These are phyloP conservation scores for Malassezia sp. DNA, from an alignment of 1,284 basidiomycete species.

Conservation along the genomic window DNA sequence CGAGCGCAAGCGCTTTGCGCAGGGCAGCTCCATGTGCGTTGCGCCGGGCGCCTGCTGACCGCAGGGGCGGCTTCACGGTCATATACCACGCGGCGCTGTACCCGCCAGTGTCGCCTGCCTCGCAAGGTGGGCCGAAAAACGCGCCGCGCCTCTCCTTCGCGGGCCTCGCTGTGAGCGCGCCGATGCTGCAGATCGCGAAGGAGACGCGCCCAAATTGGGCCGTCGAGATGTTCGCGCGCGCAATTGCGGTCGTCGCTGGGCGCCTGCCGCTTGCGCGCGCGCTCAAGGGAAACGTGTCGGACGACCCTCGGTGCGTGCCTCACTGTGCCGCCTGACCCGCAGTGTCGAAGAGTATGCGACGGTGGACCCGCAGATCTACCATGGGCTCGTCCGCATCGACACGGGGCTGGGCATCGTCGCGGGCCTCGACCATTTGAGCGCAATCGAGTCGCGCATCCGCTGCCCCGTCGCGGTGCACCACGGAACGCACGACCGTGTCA, in stretches of 20 bases:
- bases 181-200: constrained; percentile 49
- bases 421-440: constrained; percentile 47
- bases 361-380: constrained; percentile 49
- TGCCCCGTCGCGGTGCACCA: constrained; percentile 50
- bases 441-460: constrained; percentile 42
- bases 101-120: constrained; percentile 22
- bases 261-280: constrained; percentile 49
- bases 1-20: constrained; percentile 43
- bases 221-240: constrained; percentile 47
- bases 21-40: constrained; percentile 43
- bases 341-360: constrained; percentile 42
- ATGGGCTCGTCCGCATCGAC: constrained; percentile 49
- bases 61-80: constrained; percentile 48
- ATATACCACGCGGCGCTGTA: constrained; percentile 43
- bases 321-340: neutral
- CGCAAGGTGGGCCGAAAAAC: constrained; percentile 18
- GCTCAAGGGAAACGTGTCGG: constrained; percentile 51
- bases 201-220: constrained; percentile 46
- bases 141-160: constrained; percentile 23
- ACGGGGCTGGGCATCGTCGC: constrained; percentile 50
- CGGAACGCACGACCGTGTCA: constrained; percentile 50
- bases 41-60: constrained; percentile 20
- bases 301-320: constrained; percentile 46
- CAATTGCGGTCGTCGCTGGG: constrained; percentile 46
- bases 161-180: constrained; percentile 48